These are phyloP conservation scores for Colletotrichum somersetense DNA, from an alignment of 2,329 filamentous ascomycete species.

Conservation along the genomic window DNA sequence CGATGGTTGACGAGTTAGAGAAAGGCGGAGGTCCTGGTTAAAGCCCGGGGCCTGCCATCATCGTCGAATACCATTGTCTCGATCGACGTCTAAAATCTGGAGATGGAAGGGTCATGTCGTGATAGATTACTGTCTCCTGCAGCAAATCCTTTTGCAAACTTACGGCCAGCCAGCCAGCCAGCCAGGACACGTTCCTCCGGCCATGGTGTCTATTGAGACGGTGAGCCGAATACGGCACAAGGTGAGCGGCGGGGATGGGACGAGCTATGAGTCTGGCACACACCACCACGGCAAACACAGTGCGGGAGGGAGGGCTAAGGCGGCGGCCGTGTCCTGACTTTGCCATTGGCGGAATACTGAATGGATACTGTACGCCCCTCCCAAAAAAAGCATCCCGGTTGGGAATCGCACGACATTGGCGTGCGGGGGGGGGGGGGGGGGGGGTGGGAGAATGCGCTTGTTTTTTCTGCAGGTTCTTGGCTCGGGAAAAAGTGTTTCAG, in stretches of 20 bases:
- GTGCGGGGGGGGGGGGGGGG: constrained; percentile 11
- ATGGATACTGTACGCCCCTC: neutral
- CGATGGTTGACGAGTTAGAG: neutral
- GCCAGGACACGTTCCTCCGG: constrained; percentile 3
- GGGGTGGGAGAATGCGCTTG: constrained; percentile 8
- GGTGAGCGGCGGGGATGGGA: constrained; percentile 23
- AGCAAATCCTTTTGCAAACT: neutral
- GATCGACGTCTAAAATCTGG: constrained; percentile 28
- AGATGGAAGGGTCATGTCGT: constrained; percentile 29
- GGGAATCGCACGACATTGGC: constrained; percentile 32
- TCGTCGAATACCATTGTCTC: constrained; percentile 9
- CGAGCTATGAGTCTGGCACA: constrained; percentile 3
- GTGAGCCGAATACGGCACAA: constrained; percentile 23
- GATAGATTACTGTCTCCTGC: constrained; percentile 13
- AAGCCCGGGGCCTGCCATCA: neutral
- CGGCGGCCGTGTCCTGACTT: constrained; percentile 14
- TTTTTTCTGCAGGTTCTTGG: constrained; percentile 16
- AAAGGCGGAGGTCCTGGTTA: too few relatives aligned
- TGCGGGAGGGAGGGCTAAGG: neutral
- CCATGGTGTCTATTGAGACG: neutral
- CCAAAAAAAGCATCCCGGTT: neutral
- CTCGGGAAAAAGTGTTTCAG: constrained; percentile 23
- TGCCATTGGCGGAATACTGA: neutral
- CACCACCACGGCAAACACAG: constrained; percentile 31
- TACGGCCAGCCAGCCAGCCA: neutral